Percentiles rank a stretch among this genome's conserved stretches.
phyloP scores from a whole-genome alignment of 2,329 filamentous ascomycete species.

The Curvularia eragrostidis region DNA sequence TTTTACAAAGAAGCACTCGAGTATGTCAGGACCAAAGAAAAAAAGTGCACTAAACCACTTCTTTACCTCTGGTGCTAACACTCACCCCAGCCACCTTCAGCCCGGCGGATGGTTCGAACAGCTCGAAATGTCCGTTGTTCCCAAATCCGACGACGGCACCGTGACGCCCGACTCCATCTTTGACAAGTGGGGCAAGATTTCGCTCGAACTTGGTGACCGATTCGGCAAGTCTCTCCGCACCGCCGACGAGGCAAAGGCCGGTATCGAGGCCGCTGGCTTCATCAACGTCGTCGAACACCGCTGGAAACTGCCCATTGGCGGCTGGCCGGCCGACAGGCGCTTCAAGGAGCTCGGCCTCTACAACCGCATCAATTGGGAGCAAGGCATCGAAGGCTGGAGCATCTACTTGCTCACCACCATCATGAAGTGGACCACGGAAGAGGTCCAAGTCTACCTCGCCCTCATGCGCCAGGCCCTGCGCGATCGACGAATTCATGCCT shows the following conservation, averaged over 20 bases:
- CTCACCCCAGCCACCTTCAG: constrained; percentile 25
- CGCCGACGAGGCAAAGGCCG: constrained; percentile 49
- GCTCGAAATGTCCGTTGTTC: constrained; percentile 32
- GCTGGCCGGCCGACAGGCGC: constrained; percentile 46
- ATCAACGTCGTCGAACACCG: constrained; percentile 58
- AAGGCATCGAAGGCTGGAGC: constrained; percentile 40
- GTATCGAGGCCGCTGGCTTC: constrained; percentile 62
- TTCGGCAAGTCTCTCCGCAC: constrained; percentile 48
- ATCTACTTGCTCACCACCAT: constrained; percentile 31
- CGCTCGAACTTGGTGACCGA: constrained; percentile 36
- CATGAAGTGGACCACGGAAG: constrained; percentile 51
- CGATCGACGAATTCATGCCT: constrained; percentile 38
- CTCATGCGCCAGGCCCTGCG: constrained; percentile 36
- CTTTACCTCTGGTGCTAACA: not conserved
- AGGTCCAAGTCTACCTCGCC: constrained; percentile 53
- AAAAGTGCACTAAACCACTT: not conserved
- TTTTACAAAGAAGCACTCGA: constrained; percentile 30
- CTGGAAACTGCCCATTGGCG: constrained; percentile 43
- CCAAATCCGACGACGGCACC: constrained; percentile 39
- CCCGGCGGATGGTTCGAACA: constrained; percentile 44
- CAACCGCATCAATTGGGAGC: constrained; percentile 35
- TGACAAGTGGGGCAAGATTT: constrained; percentile 35
- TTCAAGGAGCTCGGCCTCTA: constrained; percentile 59
- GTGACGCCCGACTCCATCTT: constrained; percentile 28
- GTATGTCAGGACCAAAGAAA: constrained; percentile 18